Conservation (phyloP, 2,329 filamentous ascomycete species). For the Mycosphaerelloides madeirae region DNA sequence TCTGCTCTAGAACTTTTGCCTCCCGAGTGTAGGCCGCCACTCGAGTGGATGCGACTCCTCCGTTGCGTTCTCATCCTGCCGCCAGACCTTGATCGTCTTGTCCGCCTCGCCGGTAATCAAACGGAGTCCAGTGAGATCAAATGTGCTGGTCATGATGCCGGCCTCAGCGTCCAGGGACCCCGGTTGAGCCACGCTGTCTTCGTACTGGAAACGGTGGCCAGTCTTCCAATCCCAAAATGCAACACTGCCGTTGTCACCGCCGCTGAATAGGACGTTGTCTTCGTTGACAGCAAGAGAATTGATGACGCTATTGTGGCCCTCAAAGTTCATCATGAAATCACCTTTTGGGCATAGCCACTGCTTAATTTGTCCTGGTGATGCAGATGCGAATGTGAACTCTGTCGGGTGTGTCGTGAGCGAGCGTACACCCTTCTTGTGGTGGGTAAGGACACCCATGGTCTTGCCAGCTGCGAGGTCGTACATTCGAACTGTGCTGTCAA, state of each 20-base stretch:
- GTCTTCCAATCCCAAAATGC: constrained; percentile 99
- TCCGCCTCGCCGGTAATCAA: constrained; percentile 93
- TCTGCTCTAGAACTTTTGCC: constrained; percentile 57
- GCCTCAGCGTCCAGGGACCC: constrained; percentile 91
- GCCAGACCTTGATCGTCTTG: constrained; percentile 97
- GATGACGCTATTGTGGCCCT: constrained; percentile 93
- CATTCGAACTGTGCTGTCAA: constrained; percentile 84
- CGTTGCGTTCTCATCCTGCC: constrained; percentile 84
- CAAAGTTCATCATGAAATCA: constrained; percentile 98
- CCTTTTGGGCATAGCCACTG: constrained; percentile 99
- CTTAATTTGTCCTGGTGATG: constrained; percentile 90
- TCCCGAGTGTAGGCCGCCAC: constrained; percentile 78
- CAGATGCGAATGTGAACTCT: constrained; percentile 94
- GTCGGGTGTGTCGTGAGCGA: constrained; percentile 77
- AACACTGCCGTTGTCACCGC: constrained; percentile 92
- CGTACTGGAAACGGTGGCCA: constrained; percentile 81
- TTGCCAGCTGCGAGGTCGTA: constrained; percentile 97
- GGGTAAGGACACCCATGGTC: constrained; percentile 90
- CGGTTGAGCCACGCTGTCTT: constrained; percentile 89
- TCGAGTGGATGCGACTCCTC: constrained; percentile 86
- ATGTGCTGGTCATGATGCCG: constrained; percentile 90
- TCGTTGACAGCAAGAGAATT: constrained; percentile 91
- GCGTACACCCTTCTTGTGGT: constrained; percentile 96
- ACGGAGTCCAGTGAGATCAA: constrained; percentile 81
- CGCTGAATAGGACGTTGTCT: constrained; percentile 91